Evolutionary conservation across 345 rosid species (phyloP), one percentile per base, ranked within the genome.

Genomic region (Gossypium bickii): DNA sequence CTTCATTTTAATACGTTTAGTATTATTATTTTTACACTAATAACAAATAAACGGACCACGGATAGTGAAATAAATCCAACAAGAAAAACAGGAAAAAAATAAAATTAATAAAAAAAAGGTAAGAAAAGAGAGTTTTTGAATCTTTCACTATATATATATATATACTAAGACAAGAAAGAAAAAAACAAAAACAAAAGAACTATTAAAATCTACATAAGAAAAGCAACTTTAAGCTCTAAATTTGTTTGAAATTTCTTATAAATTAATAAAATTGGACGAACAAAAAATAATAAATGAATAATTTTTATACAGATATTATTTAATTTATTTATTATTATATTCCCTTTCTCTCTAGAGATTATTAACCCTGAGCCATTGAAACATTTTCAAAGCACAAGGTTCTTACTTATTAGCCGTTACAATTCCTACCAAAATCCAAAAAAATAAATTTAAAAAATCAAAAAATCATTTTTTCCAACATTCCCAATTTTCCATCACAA

Each of bases 41-140:
- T 0, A 4, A 0, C 1, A 29, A 0, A 0, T 3, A 1, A 29
- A 4, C 0, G 0, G n/a, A n/a, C n/a, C n/a, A n/a, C n/a, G n/a
- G n/a, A 29, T 29, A 29, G 0, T 29, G 4, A 34, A 34, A 34
- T 34, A 34, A 45, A 45, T 45, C 13, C 0, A 45, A 9, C 13
- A 45, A 9, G 0, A 45, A 10, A 45, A 45, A 45, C 2, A 45
- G 41, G 5, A 34, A 4, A 29, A 29, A 34, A 20, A 20, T 20
- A 34, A 4, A 34, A 34, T 4, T 4, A 34, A 34, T 0, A 22
- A 34, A 34, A 34, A 34, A 34, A 34, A 0, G 1, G 1, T 34
- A 34, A 34, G 41, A 34, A 34, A 34, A 34, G 41, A 4, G 7
- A 20, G 20, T 20, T 4, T 4, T 34, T 45, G 12, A 45, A 45